Percentiles rank a stretch among this genome's conserved stretches.
phyloP scores from a whole-genome alignment of 306 rosid species.

The Lagenaria siceraria region DNA sequence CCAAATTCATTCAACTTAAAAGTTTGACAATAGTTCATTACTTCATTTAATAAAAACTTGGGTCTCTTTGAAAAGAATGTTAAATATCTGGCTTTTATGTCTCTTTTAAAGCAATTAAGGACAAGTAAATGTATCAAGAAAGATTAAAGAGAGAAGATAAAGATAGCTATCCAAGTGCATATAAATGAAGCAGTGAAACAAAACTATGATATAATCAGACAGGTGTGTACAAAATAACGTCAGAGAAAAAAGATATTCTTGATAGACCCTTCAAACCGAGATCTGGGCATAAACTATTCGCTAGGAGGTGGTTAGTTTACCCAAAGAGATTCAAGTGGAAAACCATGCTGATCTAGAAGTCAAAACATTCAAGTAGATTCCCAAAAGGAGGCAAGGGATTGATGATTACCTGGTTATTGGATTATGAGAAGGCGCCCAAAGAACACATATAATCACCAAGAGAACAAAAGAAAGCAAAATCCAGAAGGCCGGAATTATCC shows the following conservation, averaged over 20 bases:
- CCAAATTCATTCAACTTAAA: neutral
- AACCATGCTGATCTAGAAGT: constrained; percentile 18
- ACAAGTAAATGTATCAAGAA: neutral
- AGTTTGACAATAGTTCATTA: neutral
- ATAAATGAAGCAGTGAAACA: neutral
- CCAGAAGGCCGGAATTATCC: constrained; percentile 96
- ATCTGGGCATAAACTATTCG: neutral
- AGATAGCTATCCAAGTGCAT: neutral
- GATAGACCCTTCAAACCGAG: neutral
- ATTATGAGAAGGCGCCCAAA: constrained; percentile 90
- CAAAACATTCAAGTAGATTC: neutral
- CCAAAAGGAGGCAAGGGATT: neutral
- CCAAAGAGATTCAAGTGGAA: neutral
- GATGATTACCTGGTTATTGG: constrained; percentile 58
- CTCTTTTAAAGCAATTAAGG: neutral
- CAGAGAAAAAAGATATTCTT: neutral
- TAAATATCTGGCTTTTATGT: neutral
- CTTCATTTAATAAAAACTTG: neutral
- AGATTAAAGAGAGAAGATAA: neutral
- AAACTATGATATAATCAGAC: neutral
- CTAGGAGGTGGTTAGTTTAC: neutral
- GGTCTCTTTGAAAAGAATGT: neutral
- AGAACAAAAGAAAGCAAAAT: constrained; percentile 60
- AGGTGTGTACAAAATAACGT: neutral
- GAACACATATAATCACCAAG: constrained; percentile 56